Conservation (phyloP, 176 grass and related monocot species). For the Phoenix roebelenii region DNA sequence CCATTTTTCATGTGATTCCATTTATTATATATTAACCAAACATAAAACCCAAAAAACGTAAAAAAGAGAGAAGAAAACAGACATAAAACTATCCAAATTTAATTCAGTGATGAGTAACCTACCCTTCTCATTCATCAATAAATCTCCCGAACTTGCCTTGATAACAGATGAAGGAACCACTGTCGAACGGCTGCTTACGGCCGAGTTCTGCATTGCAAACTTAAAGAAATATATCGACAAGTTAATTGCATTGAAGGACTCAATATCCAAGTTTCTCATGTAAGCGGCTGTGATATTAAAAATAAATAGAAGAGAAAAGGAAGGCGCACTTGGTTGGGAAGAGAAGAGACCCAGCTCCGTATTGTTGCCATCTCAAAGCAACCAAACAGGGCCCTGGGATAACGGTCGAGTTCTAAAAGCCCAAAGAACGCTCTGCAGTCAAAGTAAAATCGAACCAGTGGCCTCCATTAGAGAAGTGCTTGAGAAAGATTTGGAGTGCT, state of each 20-base stretch:
- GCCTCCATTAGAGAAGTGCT: no score
- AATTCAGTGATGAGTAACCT: not conserved
- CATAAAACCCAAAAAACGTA: no score
- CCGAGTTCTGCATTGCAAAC: slow-evolving; percentile 36
- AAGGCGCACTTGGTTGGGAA: slow-evolving; percentile 46
- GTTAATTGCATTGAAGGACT: not conserved
- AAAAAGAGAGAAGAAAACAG: no score
- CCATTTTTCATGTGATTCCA: no score
- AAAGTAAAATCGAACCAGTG: no score
- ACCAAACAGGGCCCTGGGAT: no score
- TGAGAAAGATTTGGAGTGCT: no score
- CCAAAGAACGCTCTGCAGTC: no score
- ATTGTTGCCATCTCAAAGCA: slow-evolving; percentile 40
- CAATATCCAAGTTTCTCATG: not conserved
- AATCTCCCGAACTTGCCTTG: slow-evolving; percentile 27
- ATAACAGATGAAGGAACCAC: slow-evolving; percentile 21
- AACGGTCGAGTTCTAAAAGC: no score
- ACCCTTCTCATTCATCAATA: slow-evolving; percentile 38
- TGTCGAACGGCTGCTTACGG: slow-evolving; percentile 16
- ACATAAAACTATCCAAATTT: no score
- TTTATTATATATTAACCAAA: no score
- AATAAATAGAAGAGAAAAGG: not conserved
- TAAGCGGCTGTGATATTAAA: no score
- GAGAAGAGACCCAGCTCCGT: slow-evolving; percentile 36
- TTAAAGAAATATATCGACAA: slow-evolving; percentile 8